phyloP scores from a whole-genome alignment of 1,139 yeast species.

The Kazachstania sp. region DNA sequence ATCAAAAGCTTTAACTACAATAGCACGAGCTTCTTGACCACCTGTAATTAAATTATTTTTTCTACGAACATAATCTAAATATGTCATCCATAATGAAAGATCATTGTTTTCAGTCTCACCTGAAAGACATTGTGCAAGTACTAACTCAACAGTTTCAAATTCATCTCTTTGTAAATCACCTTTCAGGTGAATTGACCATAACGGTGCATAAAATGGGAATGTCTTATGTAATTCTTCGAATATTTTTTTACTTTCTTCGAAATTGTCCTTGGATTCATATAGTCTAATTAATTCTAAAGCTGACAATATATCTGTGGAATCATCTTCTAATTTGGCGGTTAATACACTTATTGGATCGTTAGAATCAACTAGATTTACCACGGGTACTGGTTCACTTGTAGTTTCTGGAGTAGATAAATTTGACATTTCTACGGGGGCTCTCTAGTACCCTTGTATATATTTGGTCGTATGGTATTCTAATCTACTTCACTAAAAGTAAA shows the following conservation, averaged over 20 bases:
- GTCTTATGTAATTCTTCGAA: conserved; percentile 54
- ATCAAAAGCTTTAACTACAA: conserved; percentile 75
- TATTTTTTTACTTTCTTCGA: conserved; percentile 50
- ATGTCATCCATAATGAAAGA: conserved; percentile 54
- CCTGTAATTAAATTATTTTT: conserved; percentile 74
- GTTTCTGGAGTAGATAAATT: conserved; percentile 11
- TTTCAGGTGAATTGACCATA: conserved; percentile 69
- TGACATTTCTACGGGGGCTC: too few species aligned
- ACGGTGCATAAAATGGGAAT: conserved; percentile 58
- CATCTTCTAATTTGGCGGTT: conserved; percentile 23
- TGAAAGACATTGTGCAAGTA: conserved; percentile 26
- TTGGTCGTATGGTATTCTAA: too few species aligned
- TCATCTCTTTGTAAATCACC: conserved; percentile 64
- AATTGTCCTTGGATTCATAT: conserved; percentile 50
- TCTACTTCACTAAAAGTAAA: too few species aligned
- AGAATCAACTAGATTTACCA: neutral
- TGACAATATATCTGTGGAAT: conserved; percentile 47
- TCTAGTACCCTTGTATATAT: too few species aligned
- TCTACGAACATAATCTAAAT: conserved; percentile 71
- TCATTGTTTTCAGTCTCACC: conserved; percentile 28
- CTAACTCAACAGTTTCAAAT: conserved; percentile 42
- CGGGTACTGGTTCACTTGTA: conserved; percentile 6
- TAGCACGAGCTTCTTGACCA: conserved; percentile 73
- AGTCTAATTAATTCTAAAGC: conserved; percentile 54
- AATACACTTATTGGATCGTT: conserved; percentile 10